Evolutionary conservation across 2,329 filamentous ascomycete genomes (phyloP).

Genomic region (Sporothrix globosa): DNA sequence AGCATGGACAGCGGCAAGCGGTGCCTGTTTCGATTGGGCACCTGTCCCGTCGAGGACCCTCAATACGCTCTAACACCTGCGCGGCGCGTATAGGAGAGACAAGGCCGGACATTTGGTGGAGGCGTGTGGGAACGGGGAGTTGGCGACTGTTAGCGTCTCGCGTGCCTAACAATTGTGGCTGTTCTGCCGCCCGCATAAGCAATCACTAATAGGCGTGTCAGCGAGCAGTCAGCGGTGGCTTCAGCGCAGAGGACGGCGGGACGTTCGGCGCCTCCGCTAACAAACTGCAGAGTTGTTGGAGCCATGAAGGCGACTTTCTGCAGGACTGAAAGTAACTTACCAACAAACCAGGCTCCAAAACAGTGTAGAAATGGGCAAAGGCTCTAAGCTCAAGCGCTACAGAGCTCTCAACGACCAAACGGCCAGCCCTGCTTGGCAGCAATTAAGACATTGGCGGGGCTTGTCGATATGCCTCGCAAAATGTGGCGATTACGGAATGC

Average conservation of each 20-base stretch:
- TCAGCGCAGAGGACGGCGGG: too few species aligned
- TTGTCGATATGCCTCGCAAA: neutral
- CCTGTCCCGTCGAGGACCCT: neutral
- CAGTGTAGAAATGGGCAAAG: neutral
- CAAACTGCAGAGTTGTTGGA: neutral
- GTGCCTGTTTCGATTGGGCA: neutral
- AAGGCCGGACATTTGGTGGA: neutral
- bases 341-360: neutral
- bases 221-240: neutral
- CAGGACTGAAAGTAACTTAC: neutral
- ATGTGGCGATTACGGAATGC: neutral
- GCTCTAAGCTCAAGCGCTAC: neutral
- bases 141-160: neutral
- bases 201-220: constrained; percentile 16
- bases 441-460: neutral
- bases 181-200: neutral
- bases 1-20: neutral
- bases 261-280: neutral
- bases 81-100: neutral
- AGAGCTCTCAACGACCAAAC: neutral
- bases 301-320: neutral
- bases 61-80: neutral
- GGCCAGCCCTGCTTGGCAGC: neutral
- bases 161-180: neutral
- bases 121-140: neutral